phyloP scores from a whole-genome alignment of 768 basidiomycete genomes.

The Plicaturopsis crispa region DNA sequence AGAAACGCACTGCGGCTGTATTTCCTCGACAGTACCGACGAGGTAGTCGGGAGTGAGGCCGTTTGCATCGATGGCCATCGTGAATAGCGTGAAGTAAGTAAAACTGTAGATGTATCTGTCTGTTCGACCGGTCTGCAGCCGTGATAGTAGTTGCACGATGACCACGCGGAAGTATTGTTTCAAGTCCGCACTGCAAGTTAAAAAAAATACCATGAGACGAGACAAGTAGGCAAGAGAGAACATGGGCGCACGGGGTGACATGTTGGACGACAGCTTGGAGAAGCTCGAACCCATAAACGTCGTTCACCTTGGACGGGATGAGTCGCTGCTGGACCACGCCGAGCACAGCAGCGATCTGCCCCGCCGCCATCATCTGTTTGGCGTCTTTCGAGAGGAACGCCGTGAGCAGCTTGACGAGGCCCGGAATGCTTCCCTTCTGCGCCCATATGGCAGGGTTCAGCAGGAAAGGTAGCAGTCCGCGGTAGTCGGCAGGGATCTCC shows the following conservation, averaged over 20 bases:
- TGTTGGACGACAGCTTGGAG: conserved; percentile 67
- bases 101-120: conserved; percentile 83
- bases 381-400: conserved; percentile 76
- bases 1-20: conserved; percentile 70
- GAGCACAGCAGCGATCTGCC: conserved; percentile 71
- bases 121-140: conserved; percentile 85
- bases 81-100: conserved; percentile 68
- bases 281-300: conserved; percentile 88
- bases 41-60: conserved; percentile 76
- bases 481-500: conserved; percentile 67
- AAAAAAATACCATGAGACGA: not conserved
- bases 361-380: conserved; percentile 53
- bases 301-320: conserved; percentile 81
- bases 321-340: conserved; percentile 89
- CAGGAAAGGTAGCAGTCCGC: conserved; percentile 70
- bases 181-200: conserved; percentile 43
- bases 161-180: conserved; percentile 69
- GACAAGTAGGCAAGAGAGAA: conserved; percentile 10
- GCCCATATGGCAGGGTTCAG: conserved; percentile 86
- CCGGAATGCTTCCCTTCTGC: conserved; percentile 91
- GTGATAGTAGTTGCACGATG: conserved; percentile 71
- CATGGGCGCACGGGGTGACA: conserved; percentile 77
- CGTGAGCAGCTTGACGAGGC: conserved; percentile 80
- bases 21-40: conserved; percentile 69
- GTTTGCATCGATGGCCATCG: conserved; percentile 66